These are phyloP conservation scores for Pichia ethanolica DNA, from an alignment of 805 yeast genomes.

Conservation along the genomic window DNA sequence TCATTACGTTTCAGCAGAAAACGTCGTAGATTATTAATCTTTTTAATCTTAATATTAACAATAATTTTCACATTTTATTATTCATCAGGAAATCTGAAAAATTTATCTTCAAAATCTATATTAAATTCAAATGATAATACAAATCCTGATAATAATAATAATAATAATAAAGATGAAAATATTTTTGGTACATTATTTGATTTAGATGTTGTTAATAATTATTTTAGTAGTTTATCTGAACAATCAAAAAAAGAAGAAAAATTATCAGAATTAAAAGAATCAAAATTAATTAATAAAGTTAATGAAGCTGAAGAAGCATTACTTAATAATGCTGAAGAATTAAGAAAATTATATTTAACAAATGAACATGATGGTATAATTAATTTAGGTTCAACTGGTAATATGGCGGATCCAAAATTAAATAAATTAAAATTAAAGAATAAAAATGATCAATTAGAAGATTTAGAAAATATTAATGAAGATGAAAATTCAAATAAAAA, in stretches of 20 bases:
- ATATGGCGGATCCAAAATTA: constrained; percentile 6
- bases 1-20: background rate
- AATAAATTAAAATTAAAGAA: constrained; percentile 10
- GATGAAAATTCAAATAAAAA: background rate
- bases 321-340: constrained; percentile 17
- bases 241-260: constrained; percentile 1
- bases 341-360: constrained; percentile 20
- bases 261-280: background rate
- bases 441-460: background rate
- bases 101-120: background rate
- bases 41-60: background rate
- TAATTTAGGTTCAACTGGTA: constrained; percentile 25
- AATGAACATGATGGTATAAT: constrained; percentile 15
- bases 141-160: too few species aligned
- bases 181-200: background rate
- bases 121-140: too few species aligned
- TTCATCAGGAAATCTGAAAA: background rate
- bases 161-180: background rate
- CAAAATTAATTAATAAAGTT: background rate
- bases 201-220: constrained; percentile 1
- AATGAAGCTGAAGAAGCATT: background rate
- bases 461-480: background rate
- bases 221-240: background rate
- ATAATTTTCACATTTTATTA: background rate
- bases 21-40: background rate